These are phyloP conservation scores for Rubroboletus pulcherrimus DNA, from an alignment of 768 basidiomycete species.

Conservation along the genomic window DNA sequence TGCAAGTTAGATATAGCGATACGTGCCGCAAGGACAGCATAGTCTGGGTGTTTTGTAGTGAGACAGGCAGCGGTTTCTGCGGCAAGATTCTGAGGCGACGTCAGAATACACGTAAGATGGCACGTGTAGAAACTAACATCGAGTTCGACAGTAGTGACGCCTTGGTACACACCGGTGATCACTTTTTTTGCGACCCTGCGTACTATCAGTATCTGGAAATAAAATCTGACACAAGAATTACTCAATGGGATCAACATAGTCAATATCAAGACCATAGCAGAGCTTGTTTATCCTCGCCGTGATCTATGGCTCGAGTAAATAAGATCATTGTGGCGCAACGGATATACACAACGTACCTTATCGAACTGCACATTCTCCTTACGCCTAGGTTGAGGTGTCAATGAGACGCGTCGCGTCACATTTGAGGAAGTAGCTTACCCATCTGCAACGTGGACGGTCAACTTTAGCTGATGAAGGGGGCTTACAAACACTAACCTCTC, in stretches of 20 bases:
- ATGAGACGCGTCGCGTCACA: slow-evolving; percentile 25
- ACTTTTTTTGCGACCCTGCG: slow-evolving; percentile 86
- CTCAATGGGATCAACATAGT: slow-evolving; percentile 94
- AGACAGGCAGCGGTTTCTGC: slow-evolving; percentile 97
- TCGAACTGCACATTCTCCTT: slow-evolving; percentile 94
- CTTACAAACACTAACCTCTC: slow-evolving; percentile 40
- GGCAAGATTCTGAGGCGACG: slow-evolving; percentile 71
- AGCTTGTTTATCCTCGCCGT: slow-evolving; percentile 85
- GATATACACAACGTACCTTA: slow-evolving; percentile 52
- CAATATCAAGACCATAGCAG: slow-evolving; percentile 91
- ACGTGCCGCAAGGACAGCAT: slow-evolving; percentile 95
- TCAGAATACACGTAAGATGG: slow-evolving; percentile 1
- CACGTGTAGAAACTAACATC: slow-evolving; percentile 57
- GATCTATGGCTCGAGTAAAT: slow-evolving; percentile 48
- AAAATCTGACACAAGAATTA: neutral
- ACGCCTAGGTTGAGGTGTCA: slow-evolving; percentile 43
- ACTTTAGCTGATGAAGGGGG: neutral
- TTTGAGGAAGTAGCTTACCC: slow-evolving; percentile 35
- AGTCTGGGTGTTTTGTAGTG: slow-evolving; percentile 96
- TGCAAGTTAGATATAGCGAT: slow-evolving; percentile 98
- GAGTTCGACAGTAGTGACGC: slow-evolving; percentile 95
- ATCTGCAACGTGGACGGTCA: slow-evolving; percentile 33
- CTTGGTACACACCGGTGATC: slow-evolving; percentile 88
- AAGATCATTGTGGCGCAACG: slow-evolving; percentile 12
- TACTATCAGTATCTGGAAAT: slow-evolving; percentile 3